Evolutionary conservation across 2,329 filamentous ascomycete genomes (phyloP), one percentile per base, ranked within the genome.

Genomic region (Phyllachora maydis): DNA sequence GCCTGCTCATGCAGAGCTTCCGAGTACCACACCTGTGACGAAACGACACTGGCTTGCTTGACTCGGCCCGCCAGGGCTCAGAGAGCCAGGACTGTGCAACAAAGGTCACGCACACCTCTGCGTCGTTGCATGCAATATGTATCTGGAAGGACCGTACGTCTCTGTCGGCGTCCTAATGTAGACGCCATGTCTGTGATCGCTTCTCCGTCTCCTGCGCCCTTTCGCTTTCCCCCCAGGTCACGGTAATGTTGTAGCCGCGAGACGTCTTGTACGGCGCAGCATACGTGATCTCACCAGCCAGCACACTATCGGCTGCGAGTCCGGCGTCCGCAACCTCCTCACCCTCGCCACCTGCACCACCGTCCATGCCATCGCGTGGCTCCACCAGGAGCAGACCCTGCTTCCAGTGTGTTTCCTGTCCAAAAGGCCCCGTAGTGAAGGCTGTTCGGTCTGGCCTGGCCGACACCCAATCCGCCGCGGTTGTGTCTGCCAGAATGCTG

Each of bases 321-420:
- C 61, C 30, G 62, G 35, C 18, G 50, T 42, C 18, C 44, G 39
- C 14, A 3, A 21, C 24, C 25, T 62, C 56, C 4, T 59, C 56
- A 26, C 79, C n/a, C n/a, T n/a, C n/a, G n/a, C n/a, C n/a, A n/a
- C n/a, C n/a, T n/a, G n/a, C n/a, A n/a, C n/a, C n/a, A n/a, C n/a
- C n/a, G n/a, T n/a, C n/a, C n/a, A n/a, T n/a, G n/a, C n/a, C n/a
- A n/a, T n/a, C n/a, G n/a, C n/a, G n/a, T n/a, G n/a, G n/a, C n/a
- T n/a, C 68, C 30, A 74, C 61, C 24, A 90, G 50, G 30, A 85
- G 54, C 13, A 92, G 52, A 2, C 73, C 77, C 42, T 91, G 82
- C 46, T 74, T 76, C 85, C 85, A 95, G 47, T 95, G 85, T 6
- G 85, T 95, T 30, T 72, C 63, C 25, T 64, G 68, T 11, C 66